Evolutionary conservation across 2,329 filamentous ascomycete species (phyloP).

Genomic region (Colletotrichum somersetense): DNA sequence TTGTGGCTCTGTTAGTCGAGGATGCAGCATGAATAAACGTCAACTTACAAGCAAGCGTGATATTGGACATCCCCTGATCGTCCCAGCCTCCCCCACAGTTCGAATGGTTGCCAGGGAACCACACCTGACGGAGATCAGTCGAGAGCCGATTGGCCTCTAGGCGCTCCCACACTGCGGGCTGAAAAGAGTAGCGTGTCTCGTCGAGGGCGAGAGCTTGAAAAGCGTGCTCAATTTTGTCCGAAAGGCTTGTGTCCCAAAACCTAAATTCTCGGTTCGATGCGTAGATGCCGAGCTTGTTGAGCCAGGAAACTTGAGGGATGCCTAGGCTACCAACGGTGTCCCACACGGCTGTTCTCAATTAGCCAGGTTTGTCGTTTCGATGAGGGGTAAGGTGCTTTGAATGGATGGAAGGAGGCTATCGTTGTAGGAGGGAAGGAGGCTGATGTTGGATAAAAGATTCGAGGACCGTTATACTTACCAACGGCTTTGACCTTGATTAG

Average conservation of each 20-base stretch:
- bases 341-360: conserved; percentile 51
- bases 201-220: conserved; percentile 72
- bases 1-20: background rate
- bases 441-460: too few species aligned
- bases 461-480: conserved; percentile 45
- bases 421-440: too few species aligned
- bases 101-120: conserved; percentile 79
- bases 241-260: conserved; percentile 67
- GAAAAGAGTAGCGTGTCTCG: conserved; percentile 66
- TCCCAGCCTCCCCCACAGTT: conserved; percentile 78
- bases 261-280: conserved; percentile 62
- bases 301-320: conserved; percentile 60
- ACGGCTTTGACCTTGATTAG: conserved; percentile 63
- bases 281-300: conserved; percentile 61
- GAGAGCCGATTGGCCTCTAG: conserved; percentile 52
- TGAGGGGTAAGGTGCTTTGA: too few species aligned
- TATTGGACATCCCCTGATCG: conserved; percentile 60
- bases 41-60: conserved; percentile 54
- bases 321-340: conserved; percentile 59
- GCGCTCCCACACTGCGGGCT: conserved; percentile 68
- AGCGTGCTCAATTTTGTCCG: conserved; percentile 66
- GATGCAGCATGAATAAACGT: background rate
- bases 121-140: conserved; percentile 64
- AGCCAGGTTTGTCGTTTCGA: conserved; percentile 41
- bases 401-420: too few species aligned